A percentile compares a stretch with the other conserved stretches of the same genome.
phyloP scores from a whole-genome alignment of 352 stramenopile genomes.

The Pythium vanterpoolii region DNA sequence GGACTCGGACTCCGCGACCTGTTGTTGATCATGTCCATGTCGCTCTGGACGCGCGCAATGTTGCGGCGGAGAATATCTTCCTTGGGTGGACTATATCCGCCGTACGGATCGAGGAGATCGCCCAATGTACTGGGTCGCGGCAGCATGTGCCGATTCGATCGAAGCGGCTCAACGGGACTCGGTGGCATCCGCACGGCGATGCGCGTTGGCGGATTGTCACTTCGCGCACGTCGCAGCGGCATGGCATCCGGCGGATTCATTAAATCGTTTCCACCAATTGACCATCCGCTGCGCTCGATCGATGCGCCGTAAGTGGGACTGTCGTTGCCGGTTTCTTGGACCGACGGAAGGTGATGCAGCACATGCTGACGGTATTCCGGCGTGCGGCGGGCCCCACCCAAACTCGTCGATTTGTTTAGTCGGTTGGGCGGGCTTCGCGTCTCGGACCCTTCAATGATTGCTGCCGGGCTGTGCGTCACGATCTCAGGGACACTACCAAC shows the following conservation, averaged over 20 bases:
- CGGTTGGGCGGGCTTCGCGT: slow-evolving; percentile 7
- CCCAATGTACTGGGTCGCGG: slow-evolving; percentile 18
- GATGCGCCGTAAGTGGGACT: not conserved
- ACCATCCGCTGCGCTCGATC: slow-evolving; percentile 8
- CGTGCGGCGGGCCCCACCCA: slow-evolving; percentile 4
- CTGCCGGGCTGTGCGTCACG: slow-evolving; percentile 1
- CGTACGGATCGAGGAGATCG: slow-evolving; percentile 17
- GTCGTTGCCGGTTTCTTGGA: slow-evolving; percentile 11
- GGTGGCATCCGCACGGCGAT: slow-evolving; percentile 18
- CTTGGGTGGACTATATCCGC: slow-evolving; percentile 15
- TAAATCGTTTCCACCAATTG: not conserved
- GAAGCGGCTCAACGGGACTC: slow-evolving; percentile 12
- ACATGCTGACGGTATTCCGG: slow-evolving; percentile 1
- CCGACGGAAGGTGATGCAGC: slow-evolving; percentile 12
- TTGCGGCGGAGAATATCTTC: slow-evolving; percentile 9
- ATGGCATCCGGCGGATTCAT: slow-evolving; percentile 7
- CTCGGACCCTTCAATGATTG: not conserved
- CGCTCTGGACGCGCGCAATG: slow-evolving; percentile 16
- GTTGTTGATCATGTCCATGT: slow-evolving; percentile 12
- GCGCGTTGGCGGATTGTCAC: slow-evolving; percentile 10
- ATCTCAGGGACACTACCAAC: slow-evolving; percentile 18
- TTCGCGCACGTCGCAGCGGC: slow-evolving; percentile 8
- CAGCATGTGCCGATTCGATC: slow-evolving; percentile 13
- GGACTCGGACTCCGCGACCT: not conserved
- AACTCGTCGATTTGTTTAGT: slow-evolving; percentile 1